Conservation (phyloP, 2,329 filamentous ascomycete species). For the Ophiostoma australiae region DNA sequence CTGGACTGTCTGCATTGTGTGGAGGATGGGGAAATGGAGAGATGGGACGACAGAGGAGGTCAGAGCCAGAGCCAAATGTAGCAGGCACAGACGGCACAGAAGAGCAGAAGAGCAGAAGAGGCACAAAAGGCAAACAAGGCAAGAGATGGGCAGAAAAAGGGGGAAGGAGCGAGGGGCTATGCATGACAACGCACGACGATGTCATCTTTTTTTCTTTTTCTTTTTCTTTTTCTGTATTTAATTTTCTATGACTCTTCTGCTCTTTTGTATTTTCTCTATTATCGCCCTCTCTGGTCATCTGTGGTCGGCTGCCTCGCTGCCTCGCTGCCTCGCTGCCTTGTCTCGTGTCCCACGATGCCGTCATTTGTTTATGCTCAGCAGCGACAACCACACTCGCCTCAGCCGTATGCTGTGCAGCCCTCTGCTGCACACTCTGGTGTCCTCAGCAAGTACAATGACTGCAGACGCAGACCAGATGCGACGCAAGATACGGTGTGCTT, state of each 20-base stretch:
- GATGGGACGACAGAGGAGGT: not conserved
- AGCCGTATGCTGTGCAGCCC: not conserved
- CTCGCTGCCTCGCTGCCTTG: not conserved
- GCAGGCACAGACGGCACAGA: not conserved
- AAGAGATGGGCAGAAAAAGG: not conserved
- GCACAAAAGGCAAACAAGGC: not conserved
- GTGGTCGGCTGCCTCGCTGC: not conserved
- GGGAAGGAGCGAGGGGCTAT: constrained; percentile 3
- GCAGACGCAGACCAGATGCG: not conserved
- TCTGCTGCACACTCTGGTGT: not conserved
- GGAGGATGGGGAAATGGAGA: not conserved
- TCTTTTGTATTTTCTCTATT: not conserved
- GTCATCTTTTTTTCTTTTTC: not conserved
- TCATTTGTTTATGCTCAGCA: not conserved
- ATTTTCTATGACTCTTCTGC: not conserved
- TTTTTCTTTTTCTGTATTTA: not conserved
- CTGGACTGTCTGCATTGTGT: not conserved
- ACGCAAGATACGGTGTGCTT: constrained; percentile 5
- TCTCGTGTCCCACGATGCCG: not conserved
- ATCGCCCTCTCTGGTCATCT: not conserved
- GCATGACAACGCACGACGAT: constrained; percentile 9
- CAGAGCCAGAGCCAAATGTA: not conserved
- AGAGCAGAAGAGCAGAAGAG: not conserved
- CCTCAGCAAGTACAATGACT: not conserved
- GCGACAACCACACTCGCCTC: not conserved